These are phyloP conservation scores for Fraxinus latifolia DNA, from an alignment of 305 asterid genomes.

Conservation along the genomic window DNA sequence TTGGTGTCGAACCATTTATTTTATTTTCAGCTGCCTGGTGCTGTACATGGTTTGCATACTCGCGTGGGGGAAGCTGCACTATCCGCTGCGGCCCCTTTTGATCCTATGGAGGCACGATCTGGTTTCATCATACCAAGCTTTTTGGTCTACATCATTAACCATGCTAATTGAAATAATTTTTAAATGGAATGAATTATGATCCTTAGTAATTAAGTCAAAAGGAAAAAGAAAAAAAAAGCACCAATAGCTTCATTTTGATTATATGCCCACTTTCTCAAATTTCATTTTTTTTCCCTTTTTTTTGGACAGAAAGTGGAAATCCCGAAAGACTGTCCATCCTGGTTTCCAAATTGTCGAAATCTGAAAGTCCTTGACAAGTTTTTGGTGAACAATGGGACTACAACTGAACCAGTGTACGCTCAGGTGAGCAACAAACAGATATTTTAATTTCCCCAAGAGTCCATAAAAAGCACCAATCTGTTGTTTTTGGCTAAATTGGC, in stretches of 20 bases:
- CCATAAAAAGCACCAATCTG: background rate
- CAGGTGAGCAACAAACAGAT: conserved; percentile 4
- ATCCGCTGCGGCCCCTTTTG: background rate
- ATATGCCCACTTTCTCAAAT: background rate
- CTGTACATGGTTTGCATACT: conserved; percentile 2
- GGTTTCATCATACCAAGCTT: background rate
- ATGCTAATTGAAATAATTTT: background rate
- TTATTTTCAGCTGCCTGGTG: background rate
- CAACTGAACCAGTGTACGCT: background rate
- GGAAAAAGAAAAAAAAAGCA: background rate
- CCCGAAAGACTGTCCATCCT: conserved; percentile 9
- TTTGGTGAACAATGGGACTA: conserved; percentile 1
- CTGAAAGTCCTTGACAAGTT: background rate
- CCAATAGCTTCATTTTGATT: background rate
- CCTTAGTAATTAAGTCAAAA: background rate
- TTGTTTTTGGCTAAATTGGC: background rate
- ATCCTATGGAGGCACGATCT: conserved; percentile 3
- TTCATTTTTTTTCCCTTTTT: background rate
- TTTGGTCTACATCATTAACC: background rate
- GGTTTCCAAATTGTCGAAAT: conserved; percentile 10
- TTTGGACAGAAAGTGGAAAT: conserved; percentile 2
- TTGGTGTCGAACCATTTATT: background rate
- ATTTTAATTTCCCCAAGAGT: background rate
- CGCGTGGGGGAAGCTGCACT: conserved; percentile 13
- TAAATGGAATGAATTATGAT: background rate